These are phyloP conservation scores for Globisporangium orthogonon DNA, from an alignment of 352 stramenopile genomes.

Conservation along the genomic window DNA sequence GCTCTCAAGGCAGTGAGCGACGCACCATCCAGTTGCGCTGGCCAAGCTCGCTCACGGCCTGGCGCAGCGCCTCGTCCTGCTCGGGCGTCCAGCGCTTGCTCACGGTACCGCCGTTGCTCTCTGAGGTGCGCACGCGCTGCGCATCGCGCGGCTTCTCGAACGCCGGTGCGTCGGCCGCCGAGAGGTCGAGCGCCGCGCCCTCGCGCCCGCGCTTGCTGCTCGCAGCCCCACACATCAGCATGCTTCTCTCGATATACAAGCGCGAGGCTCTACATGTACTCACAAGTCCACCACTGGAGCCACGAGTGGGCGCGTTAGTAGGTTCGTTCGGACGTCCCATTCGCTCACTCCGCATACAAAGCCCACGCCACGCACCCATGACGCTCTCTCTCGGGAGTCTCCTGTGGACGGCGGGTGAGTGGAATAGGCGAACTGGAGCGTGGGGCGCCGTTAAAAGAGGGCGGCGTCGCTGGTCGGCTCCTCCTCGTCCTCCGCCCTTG, in stretches of 20 bases:
- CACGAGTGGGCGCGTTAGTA: no score
- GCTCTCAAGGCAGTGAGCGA: not conserved
- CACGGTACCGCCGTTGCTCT: slow-evolving; percentile 18
- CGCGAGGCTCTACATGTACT: not conserved
- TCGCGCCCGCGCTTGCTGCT: slow-evolving; percentile 31
- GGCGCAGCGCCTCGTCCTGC: slow-evolving; percentile 80
- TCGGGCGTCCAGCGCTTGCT: slow-evolving; percentile 78
- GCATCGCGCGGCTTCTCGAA: slow-evolving; percentile 39
- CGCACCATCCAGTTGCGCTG: slow-evolving; percentile 87
- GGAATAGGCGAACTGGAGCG: no score
- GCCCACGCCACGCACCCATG: no score
- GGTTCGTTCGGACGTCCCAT: no score
- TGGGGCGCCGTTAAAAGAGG: no score
- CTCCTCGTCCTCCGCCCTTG: no score
- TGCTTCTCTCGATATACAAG: not conserved
- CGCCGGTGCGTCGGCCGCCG: slow-evolving; percentile 8
- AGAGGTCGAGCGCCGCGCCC: slow-evolving; percentile 3
- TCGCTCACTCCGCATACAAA: no score
- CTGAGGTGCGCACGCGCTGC: slow-evolving; percentile 26
- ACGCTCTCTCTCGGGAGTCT: no score
- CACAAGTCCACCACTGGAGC: not conserved
- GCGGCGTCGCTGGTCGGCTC: no score
- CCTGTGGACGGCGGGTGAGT: no score
- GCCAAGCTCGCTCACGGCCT: slow-evolving; percentile 69
- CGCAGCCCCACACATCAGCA: not conserved